Conservation (phyloP, 192 early-diverging fungal genomes). For the Allomyces arbusculus region DNA sequence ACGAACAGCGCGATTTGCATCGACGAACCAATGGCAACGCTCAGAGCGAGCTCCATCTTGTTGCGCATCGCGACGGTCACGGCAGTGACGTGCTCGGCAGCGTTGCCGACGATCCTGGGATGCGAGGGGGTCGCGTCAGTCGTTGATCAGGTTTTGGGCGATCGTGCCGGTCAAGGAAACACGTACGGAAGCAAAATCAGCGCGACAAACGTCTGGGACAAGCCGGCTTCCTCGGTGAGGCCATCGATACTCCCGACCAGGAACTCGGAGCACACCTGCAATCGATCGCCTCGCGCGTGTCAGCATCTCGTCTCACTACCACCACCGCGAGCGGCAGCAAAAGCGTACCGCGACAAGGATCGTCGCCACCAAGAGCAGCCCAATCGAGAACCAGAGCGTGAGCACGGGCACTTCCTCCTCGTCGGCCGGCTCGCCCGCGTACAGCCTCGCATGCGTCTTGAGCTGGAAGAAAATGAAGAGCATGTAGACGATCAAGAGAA, state of each 20-base stretch:
- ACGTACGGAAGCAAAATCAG: conserved; percentile 79
- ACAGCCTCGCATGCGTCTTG: conserved; percentile 51
- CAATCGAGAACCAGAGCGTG: conserved; percentile 19
- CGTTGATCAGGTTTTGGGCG: neutral
- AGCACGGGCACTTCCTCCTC: conserved; percentile 45
- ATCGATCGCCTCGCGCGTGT: no score
- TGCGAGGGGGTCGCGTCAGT: no score
- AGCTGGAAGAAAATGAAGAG: conserved; percentile 51
- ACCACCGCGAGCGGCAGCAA: no score
- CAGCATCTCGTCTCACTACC: no score
- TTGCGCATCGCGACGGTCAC: conserved; percentile 57
- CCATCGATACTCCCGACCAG: conserved; percentile 66
- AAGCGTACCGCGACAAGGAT: conserved; percentile 35
- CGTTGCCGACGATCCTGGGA: conserved; percentile 1
- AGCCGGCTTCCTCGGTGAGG: conserved; percentile 41
- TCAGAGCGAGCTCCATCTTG: conserved; percentile 82
- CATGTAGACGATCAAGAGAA: conserved; percentile 45
- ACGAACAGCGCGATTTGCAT: conserved; percentile 79
- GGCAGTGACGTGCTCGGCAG: conserved; percentile 51
- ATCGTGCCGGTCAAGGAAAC: neutral
- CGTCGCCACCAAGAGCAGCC: conserved; percentile 39
- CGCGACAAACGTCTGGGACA: conserved; percentile 71
- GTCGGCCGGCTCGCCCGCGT: conserved; percentile 19
- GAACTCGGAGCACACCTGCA: conserved; percentile 44
- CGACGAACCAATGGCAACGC: conserved; percentile 70